phyloP scores from a whole-genome alignment of 768 basidiomycete genomes.

The Lentinus brumalis region DNA sequence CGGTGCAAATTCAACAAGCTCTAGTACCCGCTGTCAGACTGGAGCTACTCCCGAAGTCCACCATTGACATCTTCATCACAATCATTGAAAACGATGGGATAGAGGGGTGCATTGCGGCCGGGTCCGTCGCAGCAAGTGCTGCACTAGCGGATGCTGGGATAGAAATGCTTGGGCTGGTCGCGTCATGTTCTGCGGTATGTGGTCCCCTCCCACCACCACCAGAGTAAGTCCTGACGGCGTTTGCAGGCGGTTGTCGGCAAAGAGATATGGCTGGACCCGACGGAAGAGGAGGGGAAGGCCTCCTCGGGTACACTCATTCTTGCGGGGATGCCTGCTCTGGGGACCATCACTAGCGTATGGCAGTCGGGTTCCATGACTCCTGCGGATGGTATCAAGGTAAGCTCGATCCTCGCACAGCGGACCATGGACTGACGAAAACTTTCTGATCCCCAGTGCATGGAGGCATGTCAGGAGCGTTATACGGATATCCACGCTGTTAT shows the following conservation, averaged over 20 bases:
- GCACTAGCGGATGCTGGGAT: conserved; percentile 94
- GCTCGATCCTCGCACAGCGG: conserved; percentile 23
- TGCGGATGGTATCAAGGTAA: conserved; percentile 56
- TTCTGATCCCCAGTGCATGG: conserved; percentile 57
- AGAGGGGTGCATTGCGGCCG: conserved; percentile 87
- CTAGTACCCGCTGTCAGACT: conserved; percentile 82
- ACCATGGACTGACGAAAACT: neutral
- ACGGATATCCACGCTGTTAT: conserved; percentile 75
- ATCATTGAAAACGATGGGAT: conserved; percentile 91
- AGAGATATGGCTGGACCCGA: conserved; percentile 81
- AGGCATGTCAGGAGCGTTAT: conserved; percentile 69
- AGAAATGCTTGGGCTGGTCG: conserved; percentile 86
- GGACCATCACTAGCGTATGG: conserved; percentile 83
- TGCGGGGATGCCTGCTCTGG: conserved; percentile 87
- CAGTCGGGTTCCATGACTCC: conserved; percentile 70
- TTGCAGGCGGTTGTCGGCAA: conserved; percentile 55
- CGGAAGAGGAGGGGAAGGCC: conserved; percentile 58
- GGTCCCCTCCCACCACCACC: conserved; percentile 3
- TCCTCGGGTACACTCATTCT: conserved; percentile 73
- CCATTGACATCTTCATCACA: conserved; percentile 88
- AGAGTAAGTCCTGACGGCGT: neutral
- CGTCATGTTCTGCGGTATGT: conserved; percentile 78
- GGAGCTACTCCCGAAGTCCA: conserved; percentile 91
- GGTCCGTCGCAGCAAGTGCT: conserved; percentile 83
- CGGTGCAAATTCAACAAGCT: conserved; percentile 83